phyloP scores from a whole-genome alignment of 2,329 filamentous ascomycete genomes.

The Talaromyces sp. region DNA sequence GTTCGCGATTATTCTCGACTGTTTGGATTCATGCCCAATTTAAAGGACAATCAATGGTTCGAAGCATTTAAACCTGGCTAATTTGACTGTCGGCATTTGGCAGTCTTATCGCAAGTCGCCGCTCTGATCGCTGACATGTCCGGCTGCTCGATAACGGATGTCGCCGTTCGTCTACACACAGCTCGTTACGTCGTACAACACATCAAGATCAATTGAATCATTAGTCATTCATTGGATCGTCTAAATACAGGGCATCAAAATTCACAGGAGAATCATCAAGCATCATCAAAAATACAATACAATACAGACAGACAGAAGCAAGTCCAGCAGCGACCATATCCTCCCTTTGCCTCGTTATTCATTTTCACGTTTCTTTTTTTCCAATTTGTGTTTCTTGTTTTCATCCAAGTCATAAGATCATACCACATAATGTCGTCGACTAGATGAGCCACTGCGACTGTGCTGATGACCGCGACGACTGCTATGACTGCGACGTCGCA shows the following conservation, averaged over 20 bases:
- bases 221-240: slow-evolving; percentile 1
- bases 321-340: slow-evolving; percentile 2
- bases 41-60: not conserved
- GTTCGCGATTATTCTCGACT: not conserved
- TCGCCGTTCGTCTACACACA: slow-evolving; percentile 4
- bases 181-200: no score
- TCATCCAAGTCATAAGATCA: not conserved
- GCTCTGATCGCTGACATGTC: not conserved
- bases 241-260: slow-evolving; percentile 16
- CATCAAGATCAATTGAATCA: not conserved
- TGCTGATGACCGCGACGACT: slow-evolving; percentile 34
- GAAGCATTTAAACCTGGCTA: not conserved
- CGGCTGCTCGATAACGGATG: not conserved
- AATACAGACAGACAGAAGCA: slow-evolving; percentile 12
- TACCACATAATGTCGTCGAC: slow-evolving; percentile 23
- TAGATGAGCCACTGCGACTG: slow-evolving; percentile 21
- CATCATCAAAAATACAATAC: slow-evolving; percentile 3
- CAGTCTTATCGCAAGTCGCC: not conserved
- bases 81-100: not conserved
- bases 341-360: not conserved
- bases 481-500: slow-evolving; percentile 35
- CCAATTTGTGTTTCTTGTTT: not conserved
- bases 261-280: slow-evolving; percentile 14
- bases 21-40: not conserved
- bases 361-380: slow-evolving; percentile 1